phyloP scores from a whole-genome alignment of 768 basidiomycete species.

The Lyophyllum shimeji region DNA sequence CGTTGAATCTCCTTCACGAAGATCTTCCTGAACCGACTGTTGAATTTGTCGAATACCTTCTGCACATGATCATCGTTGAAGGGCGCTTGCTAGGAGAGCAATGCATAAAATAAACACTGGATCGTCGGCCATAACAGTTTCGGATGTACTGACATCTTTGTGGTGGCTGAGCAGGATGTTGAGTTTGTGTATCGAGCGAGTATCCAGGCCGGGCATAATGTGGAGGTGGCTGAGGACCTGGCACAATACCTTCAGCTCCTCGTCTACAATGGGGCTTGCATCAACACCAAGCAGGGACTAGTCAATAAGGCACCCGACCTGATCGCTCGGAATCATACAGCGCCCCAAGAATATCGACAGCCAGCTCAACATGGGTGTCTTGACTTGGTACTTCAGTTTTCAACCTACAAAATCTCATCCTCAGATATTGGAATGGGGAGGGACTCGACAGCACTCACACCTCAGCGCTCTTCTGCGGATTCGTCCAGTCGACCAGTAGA shows the following conservation, averaged over 20 bases:
- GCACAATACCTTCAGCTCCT: slow-evolving; percentile 61
- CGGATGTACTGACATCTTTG: slow-evolving; percentile 36
- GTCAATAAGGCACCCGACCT: slow-evolving; percentile 27
- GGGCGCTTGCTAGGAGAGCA: slow-evolving; percentile 49
- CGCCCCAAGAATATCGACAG: slow-evolving; percentile 50
- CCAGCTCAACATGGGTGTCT: slow-evolving; percentile 56
- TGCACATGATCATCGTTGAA: slow-evolving; percentile 52
- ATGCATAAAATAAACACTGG: background rate
- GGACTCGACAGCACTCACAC: slow-evolving; percentile 24
- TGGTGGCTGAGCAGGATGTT: slow-evolving; percentile 50
- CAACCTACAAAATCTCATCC: slow-evolving; percentile 1
- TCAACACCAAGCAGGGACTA: slow-evolving; percentile 7
- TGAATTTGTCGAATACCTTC: slow-evolving; percentile 58
- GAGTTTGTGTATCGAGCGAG: slow-evolving; percentile 43
- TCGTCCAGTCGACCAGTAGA: slow-evolving; percentile 88
- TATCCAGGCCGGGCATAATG: slow-evolving; percentile 38
- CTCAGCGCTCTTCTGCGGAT: slow-evolving; percentile 69
- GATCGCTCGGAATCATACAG: slow-evolving; percentile 48
- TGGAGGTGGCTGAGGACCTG: slow-evolving; percentile 64
- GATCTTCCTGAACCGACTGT: slow-evolving; percentile 39
- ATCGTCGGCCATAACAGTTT: background rate
- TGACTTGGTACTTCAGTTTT: slow-evolving; percentile 18
- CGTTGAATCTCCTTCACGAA: slow-evolving; percentile 41
- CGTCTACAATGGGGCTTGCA: slow-evolving; percentile 36
- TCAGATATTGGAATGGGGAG: background rate